phyloP scores from a whole-genome alignment of 148 eudicot genomes.

The Talinum fruticosum region DNA sequence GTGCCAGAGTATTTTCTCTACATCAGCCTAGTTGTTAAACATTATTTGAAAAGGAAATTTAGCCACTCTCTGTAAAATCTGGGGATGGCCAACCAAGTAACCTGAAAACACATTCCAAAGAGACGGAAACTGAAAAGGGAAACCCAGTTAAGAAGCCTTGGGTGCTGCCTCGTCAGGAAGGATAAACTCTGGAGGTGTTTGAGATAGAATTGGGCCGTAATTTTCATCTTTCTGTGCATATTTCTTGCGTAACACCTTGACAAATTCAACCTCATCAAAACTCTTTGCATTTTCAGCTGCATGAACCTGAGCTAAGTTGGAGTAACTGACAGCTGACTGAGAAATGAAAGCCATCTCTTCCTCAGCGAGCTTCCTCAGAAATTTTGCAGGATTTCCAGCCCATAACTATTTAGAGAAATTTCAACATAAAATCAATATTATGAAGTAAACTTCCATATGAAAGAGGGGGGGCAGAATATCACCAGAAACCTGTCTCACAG shows the following conservation, averaged over 20 bases:
- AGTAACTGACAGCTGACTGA: slow-evolving; percentile 73
- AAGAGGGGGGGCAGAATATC: too few species aligned
- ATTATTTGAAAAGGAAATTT: too few species aligned
- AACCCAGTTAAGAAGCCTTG: too few species aligned
- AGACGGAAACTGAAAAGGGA: too few species aligned
- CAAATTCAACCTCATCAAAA: slow-evolving; percentile 67
- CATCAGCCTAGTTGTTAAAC: too few species aligned
- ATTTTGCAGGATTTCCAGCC: slow-evolving; percentile 88
- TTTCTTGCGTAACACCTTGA: slow-evolving; percentile 69
- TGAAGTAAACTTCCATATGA: too few species aligned
- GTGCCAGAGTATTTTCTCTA: neutral
- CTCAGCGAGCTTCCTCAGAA: slow-evolving; percentile 77
- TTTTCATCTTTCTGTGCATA: slow-evolving; percentile 60
- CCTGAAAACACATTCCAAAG: too few species aligned
- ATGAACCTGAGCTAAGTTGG: slow-evolving; percentile 68
- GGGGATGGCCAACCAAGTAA: too few species aligned
- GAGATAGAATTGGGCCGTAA: slow-evolving; percentile 60
- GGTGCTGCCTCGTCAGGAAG: slow-evolving; percentile 51
- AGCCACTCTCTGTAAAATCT: too few species aligned
- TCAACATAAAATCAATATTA: neutral
- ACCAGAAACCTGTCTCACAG: too few species aligned
- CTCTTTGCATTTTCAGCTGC: slow-evolving; percentile 80
- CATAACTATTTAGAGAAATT: slow-evolving; percentile 34
- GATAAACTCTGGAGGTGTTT: slow-evolving; percentile 56
- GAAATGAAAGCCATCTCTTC: slow-evolving; percentile 85